A percentile compares a stretch with the other conserved stretches of the same genome.
Conservation (phyloP, 441 rosid species). For the Croton setiger region DNA sequence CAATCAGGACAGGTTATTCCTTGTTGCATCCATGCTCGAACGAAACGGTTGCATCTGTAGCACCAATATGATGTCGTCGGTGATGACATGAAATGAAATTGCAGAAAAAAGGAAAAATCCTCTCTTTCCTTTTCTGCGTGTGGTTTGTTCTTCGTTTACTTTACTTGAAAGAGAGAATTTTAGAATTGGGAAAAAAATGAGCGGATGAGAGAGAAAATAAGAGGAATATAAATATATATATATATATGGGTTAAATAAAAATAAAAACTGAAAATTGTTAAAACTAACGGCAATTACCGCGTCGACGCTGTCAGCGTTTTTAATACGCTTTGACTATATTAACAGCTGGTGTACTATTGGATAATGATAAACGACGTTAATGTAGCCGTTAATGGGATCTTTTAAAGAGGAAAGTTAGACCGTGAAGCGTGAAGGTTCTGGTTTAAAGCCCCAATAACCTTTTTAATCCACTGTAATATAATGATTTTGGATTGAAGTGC, state of each 20-base stretch:
- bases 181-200: not conserved
- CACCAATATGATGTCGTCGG: conserved; percentile 74
- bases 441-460: no score
- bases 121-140: not conserved
- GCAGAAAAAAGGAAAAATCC: not conserved
- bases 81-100: conserved; percentile 37
- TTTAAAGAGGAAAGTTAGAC: not conserved
- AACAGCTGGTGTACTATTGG: conserved; percentile 26
- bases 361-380: conserved; percentile 6
- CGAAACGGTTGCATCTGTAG: conserved; percentile 69
- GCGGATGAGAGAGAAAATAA: not conserved
- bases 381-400: not conserved
- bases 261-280: not conserved
- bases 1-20: conserved; percentile 69
- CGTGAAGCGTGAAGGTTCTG: no score
- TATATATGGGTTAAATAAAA: not conserved
- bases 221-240: not conserved
- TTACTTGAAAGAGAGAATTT: not conserved
- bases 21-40: conserved; percentile 42
- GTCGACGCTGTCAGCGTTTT: conserved; percentile 23
- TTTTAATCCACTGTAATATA: no score
- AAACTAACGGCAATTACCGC: conserved; percentile 26
- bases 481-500: no score
- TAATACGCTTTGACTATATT: conserved; percentile 6
- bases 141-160: not conserved